phyloP scores from a whole-genome alignment of 2,329 filamentous ascomycete genomes.

The Pyrenophora graminea region DNA sequence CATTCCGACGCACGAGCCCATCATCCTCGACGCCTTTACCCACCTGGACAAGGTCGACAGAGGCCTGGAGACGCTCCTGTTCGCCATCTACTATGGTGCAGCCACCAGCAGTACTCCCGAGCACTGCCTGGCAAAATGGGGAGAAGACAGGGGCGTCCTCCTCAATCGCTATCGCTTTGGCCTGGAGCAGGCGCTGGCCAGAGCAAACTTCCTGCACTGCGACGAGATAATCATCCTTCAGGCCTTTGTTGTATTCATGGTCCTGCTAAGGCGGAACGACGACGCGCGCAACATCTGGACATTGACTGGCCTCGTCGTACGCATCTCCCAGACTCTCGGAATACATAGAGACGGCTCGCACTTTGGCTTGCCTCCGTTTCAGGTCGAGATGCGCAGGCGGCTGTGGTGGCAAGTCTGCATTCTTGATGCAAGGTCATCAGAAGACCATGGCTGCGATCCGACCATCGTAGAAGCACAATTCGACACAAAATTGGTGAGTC shows the following conservation, averaged over 20 bases:
- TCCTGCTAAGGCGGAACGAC: conserved; percentile 58
- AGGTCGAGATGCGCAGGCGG: conserved; percentile 63
- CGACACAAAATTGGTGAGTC: conserved; percentile 59
- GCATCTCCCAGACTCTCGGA: conserved; percentile 64
- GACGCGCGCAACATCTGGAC: conserved; percentile 61
- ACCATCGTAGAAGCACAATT: conserved; percentile 62
- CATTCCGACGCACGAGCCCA: conserved; percentile 66
- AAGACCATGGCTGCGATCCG: conserved; percentile 67
- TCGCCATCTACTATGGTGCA: conserved; percentile 65
- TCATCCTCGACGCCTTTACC: conserved; percentile 64
- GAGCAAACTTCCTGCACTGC: conserved; percentile 65
- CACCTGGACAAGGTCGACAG: conserved; percentile 63
- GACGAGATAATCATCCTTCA: conserved; percentile 66
- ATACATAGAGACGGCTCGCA: conserved; percentile 63
- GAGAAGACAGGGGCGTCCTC: conserved; percentile 56
- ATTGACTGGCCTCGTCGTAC: conserved; percentile 61
- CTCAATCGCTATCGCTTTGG: conserved; percentile 65
- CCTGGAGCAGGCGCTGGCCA: conserved; percentile 65
- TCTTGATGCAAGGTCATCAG: conserved; percentile 63
- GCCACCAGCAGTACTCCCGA: conserved; percentile 56
- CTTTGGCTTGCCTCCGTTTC: conserved; percentile 61
- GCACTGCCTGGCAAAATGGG: conserved; percentile 55
- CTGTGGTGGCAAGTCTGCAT: conserved; percentile 65
- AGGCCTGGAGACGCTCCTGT: conserved; percentile 62
- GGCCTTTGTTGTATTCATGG: conserved; percentile 65